Percentiles rank a stretch among this genome's conserved stretches.
Evolutionary conservation across 2,329 filamentous ascomycete genomes (phyloP).

Genomic region (Akanthomyces muscarius): DNA sequence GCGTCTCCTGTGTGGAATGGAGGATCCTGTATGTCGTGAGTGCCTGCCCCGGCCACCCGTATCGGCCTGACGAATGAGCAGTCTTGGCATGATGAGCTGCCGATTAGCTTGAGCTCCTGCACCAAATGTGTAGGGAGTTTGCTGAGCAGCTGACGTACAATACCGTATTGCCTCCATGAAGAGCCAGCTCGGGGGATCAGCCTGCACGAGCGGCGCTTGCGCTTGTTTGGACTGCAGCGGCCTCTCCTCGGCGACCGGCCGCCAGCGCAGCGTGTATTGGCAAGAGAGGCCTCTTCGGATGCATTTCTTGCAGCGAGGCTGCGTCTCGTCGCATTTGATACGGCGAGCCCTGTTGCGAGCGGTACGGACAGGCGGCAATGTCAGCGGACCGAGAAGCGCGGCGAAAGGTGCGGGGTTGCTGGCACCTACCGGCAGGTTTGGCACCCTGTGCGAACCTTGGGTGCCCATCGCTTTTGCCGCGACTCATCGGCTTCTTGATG

Average conservation of each 20-base stretch:
- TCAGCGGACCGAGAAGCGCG: neutral
- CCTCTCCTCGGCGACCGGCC: neutral
- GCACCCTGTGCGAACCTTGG: constrained; percentile 4
- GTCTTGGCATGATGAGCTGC: neutral
- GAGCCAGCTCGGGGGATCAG: neutral
- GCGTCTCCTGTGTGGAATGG: neutral
- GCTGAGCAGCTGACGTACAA: neutral
- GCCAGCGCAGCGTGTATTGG: neutral
- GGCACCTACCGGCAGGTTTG: constrained; percentile 6
- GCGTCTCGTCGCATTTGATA: constrained; percentile 2
- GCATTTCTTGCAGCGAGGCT: neutral
- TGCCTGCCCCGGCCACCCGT: neutral
- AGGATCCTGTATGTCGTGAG: neutral
- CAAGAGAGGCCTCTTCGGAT: neutral
- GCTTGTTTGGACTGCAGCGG: neutral
- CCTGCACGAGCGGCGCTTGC: neutral
- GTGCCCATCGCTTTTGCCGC: constrained; percentile 2
- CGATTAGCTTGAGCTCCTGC: neutral
- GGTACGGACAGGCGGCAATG: neutral
- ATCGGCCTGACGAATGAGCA: neutral
- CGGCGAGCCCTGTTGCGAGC: neutral
- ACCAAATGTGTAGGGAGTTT: neutral
- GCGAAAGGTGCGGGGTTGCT: neutral
- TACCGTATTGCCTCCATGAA: constrained; percentile 1
- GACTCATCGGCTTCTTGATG: neutral